Evolutionary conservation across 2,329 filamentous ascomycete species (phyloP).

Genomic region (Biscogniauxia sp.): DNA sequence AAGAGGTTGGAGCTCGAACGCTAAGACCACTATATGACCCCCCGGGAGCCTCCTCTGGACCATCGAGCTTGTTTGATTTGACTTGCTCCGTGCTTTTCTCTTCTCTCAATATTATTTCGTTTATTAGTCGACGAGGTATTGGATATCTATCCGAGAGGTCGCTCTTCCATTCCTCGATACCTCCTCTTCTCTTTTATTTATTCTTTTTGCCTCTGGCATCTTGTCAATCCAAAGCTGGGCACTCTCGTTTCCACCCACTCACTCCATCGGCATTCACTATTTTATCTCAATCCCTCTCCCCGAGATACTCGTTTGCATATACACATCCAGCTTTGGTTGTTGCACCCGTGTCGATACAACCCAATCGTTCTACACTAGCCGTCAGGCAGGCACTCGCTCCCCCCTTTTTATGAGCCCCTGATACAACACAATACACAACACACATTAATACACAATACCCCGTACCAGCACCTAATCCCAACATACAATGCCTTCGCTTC

Average conservation of each 20-base stretch:
- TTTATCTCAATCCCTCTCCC: not conserved
- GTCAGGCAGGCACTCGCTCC: not conserved
- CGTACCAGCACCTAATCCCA: not conserved
- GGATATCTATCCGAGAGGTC: not conserved
- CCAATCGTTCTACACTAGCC: not conserved
- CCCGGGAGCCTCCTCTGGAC: not conserved
- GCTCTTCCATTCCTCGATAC: not conserved
- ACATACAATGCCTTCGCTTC: conserved; percentile 53
- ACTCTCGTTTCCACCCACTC: not conserved
- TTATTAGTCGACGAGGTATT: not conserved
- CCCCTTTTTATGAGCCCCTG: not conserved
- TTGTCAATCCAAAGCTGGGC: not conserved
- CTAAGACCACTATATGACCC: not conserved
- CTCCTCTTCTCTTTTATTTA: not conserved
- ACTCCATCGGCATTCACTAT: not conserved
- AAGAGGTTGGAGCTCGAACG: not conserved
- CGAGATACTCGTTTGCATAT: not conserved
- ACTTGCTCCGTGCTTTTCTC: not conserved
- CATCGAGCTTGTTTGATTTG: not conserved
- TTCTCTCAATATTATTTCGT: not conserved
- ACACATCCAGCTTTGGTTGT: not conserved
- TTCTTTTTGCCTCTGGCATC: not conserved
- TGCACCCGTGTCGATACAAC: not conserved
- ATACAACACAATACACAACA: not conserved
- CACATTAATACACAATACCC: too few relatives aligned